These are phyloP conservation scores for Stagonosporopsis chrysanthemi DNA, from an alignment of 2,329 filamentous ascomycete species.

Conservation along the genomic window DNA sequence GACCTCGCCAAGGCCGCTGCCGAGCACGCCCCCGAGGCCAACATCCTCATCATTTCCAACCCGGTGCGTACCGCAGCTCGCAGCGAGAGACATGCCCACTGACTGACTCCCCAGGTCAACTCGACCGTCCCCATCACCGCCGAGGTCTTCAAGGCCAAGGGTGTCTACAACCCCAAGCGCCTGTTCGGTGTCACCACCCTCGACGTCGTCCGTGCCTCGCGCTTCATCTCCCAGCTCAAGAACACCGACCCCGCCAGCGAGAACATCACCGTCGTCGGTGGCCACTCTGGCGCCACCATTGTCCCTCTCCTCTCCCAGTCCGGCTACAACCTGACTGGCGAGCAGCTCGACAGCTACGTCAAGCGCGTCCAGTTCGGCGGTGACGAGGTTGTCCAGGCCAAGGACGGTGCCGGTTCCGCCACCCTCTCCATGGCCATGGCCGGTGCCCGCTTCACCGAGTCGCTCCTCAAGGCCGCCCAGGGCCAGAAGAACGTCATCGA, in stretches of 20 bases:
- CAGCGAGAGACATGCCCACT: not conserved
- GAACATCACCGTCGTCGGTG: conserved; percentile 95
- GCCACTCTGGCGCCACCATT: conserved; percentile 98
- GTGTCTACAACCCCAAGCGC: conserved; percentile 98
- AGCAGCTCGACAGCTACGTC: conserved; percentile 78
- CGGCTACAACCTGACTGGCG: conserved; percentile 82
- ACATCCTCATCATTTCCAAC: conserved; percentile 98
- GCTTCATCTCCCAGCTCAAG: conserved; percentile 97
- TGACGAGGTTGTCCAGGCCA: conserved; percentile 99
- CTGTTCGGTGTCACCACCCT: conserved; percentile 99
- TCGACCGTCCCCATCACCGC: conserved; percentile 97
- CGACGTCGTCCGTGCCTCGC: conserved; percentile 95
- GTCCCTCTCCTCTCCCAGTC: conserved; percentile 97
- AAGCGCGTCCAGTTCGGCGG: conserved; percentile 98
- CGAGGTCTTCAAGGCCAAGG: conserved; percentile 93
- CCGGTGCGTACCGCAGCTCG: conserved; percentile 63
- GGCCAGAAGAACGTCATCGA: conserved; percentile 95
- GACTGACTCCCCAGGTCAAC: conserved; percentile 72
- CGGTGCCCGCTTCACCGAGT: conserved; percentile 85
- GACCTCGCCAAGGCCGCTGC: conserved; percentile 96
- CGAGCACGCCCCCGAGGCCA: conserved; percentile 87
- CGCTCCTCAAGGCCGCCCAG: conserved; percentile 87
- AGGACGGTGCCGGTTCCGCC: conserved; percentile 95
- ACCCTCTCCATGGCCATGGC: conserved; percentile 99
- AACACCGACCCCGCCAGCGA: conserved; percentile 87